phyloP scores from a whole-genome alignment of 805 yeast genomes.

The Cyberlindnera petersonii region DNA sequence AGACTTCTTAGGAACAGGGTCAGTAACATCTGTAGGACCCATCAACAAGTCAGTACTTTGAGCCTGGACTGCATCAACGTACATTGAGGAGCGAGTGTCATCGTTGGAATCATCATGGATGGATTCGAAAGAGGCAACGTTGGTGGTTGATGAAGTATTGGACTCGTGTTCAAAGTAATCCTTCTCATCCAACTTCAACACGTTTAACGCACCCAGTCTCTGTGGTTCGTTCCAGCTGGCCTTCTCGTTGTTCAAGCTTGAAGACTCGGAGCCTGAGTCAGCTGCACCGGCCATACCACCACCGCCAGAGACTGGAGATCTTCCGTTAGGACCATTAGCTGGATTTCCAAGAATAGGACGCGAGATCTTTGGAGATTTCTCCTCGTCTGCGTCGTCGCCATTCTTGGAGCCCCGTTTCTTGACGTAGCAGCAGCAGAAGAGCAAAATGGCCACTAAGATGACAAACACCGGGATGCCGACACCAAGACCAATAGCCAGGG shows the following conservation, averaged over 20 bases:
- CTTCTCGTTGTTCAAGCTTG: constrained; percentile 30
- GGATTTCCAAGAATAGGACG: constrained; percentile 37
- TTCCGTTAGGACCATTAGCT: constrained; percentile 31
- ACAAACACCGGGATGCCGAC: constrained; percentile 71
- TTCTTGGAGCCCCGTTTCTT: constrained; percentile 36
- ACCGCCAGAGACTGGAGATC: constrained; percentile 19
- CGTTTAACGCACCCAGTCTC: constrained; percentile 48
- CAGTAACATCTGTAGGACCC: constrained; percentile 18
- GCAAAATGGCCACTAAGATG: constrained; percentile 42
- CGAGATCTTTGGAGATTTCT: constrained; percentile 33
- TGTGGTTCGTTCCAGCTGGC: constrained; percentile 25
- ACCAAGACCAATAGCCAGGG: constrained; percentile 85
- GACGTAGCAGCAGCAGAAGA: constrained; percentile 56
- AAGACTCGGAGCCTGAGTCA: constrained; percentile 23
- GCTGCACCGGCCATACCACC: constrained; percentile 7
- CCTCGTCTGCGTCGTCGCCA: constrained; percentile 30
- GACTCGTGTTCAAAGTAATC: constrained; percentile 31
- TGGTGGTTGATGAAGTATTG: constrained; percentile 49
- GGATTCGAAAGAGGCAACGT: constrained; percentile 35
- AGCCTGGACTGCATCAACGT: constrained; percentile 37
- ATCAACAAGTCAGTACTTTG: constrained; percentile 39
- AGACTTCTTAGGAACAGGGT: constrained; percentile 41
- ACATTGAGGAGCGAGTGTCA: constrained; percentile 29
- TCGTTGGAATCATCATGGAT: constrained; percentile 30
- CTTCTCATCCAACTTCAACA: constrained; percentile 46